Conservation (phyloP, 1,284 basidiomycete species). For the Leccinum fallax region DNA sequence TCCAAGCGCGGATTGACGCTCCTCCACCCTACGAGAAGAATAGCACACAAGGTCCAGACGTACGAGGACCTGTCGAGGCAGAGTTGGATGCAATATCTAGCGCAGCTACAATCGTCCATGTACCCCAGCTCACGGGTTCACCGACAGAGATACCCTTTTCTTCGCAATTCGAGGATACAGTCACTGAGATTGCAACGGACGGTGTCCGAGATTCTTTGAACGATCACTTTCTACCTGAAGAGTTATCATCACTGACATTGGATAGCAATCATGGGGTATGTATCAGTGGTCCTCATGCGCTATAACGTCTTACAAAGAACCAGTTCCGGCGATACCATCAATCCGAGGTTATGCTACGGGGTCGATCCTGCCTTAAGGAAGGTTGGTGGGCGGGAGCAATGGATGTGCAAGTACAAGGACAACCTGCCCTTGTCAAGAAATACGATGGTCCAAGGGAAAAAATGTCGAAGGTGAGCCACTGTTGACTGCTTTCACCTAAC, state of each 20-base stretch:
- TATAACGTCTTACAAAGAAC: conserved; percentile 1
- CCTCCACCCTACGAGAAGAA: conserved; percentile 27
- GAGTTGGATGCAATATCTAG: not conserved
- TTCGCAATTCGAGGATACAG: conserved; percentile 12
- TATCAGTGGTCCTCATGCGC: not conserved
- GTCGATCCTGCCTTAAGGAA: conserved; percentile 37
- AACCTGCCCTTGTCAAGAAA: conserved; percentile 43
- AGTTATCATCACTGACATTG: conserved; percentile 26
- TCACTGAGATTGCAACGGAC: conserved; percentile 26
- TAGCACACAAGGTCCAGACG: not conserved
- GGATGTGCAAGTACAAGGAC: conserved; percentile 44
- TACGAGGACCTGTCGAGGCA: not conserved
- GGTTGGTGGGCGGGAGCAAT: conserved; percentile 52
- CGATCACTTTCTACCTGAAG: conserved; percentile 30
- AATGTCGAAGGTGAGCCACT: conserved; percentile 37
- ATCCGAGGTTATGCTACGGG: conserved; percentile 45
- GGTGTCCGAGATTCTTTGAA: conserved; percentile 19
- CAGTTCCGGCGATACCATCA: conserved; percentile 55
- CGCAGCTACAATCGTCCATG: not conserved
- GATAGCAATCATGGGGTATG: conserved; percentile 42
- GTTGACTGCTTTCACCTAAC: not conserved
- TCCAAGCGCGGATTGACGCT: conserved; percentile 3
- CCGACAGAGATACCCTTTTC: not conserved
- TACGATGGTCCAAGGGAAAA: conserved; percentile 43
- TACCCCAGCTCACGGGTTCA: conserved; percentile 2